phyloP scores from a whole-genome alignment of 441 rosid species.

The Eutrema salsugineum region DNA sequence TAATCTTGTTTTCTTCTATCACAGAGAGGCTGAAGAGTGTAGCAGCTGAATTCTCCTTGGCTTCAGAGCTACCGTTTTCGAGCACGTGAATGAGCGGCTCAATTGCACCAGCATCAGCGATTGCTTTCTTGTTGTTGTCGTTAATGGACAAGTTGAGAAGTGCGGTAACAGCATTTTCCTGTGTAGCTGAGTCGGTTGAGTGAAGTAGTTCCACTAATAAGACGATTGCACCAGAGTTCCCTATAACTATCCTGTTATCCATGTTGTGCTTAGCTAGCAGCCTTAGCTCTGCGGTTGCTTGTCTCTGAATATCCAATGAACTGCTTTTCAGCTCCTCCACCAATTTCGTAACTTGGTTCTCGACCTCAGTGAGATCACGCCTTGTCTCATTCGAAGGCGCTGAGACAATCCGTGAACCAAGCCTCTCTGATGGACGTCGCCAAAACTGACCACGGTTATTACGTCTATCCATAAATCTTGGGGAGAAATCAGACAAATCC shows the following conservation, averaged over 20 bases:
- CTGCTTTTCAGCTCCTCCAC: constrained; percentile 67
- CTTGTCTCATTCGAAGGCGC: constrained; percentile 55
- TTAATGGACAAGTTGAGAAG: constrained; percentile 93
- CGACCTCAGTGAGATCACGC: constrained; percentile 73
- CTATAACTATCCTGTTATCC: constrained; percentile 89
- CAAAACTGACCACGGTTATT: constrained; percentile 57
- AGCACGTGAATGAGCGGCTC: constrained; percentile 85
- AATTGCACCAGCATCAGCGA: constrained; percentile 83
- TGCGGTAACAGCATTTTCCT: constrained; percentile 91
- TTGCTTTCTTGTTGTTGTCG: constrained; percentile 78
- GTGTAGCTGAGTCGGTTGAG: constrained; percentile 55
- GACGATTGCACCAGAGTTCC: constrained; percentile 70
- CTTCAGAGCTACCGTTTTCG: constrained; percentile 78
- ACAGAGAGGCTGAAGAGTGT: constrained; percentile 96
- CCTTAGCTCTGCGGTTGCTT: constrained; percentile 55
- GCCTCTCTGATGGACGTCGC: constrained; percentile 73
- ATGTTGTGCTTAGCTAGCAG: constrained; percentile 76
- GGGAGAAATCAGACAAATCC: constrained; percentile 53
- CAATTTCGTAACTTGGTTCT: constrained; percentile 60
- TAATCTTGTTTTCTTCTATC: constrained; percentile 84
- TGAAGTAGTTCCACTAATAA: constrained; percentile 65
- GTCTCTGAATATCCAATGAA: constrained; percentile 63
- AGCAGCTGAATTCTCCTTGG: constrained; percentile 92
- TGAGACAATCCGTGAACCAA: constrained; percentile 69
- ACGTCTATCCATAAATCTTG: constrained; percentile 53